Conservation (phyloP, 495 filamentous ascomycete species). For the Talaromyces wortmannii region DNA sequence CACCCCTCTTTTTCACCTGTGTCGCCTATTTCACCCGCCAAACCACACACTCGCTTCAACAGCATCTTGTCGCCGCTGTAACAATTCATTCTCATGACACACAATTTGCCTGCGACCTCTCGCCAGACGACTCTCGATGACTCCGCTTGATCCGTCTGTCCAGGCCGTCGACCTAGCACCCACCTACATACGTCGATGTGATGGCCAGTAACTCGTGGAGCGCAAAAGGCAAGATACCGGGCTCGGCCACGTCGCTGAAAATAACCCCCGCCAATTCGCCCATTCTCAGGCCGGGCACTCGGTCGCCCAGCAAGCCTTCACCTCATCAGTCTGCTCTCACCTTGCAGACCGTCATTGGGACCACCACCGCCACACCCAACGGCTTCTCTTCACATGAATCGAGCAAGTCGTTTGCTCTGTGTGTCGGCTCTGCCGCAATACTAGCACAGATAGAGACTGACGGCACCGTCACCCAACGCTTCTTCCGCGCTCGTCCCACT, state of each 20-base stretch:
- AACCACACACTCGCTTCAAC: not conserved
- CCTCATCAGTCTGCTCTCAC: slow-evolving; percentile 50
- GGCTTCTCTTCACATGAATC: slow-evolving; percentile 77
- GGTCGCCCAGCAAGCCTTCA: slow-evolving; percentile 53
- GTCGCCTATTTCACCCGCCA: not conserved
- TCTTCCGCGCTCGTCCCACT: slow-evolving; percentile 82
- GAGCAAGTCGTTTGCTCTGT: slow-evolving; percentile 71
- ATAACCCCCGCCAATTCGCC: slow-evolving; percentile 78
- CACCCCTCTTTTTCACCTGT: not conserved
- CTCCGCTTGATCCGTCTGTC: slow-evolving; percentile 3
- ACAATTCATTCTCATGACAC: too few relatives aligned
- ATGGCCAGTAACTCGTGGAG: slow-evolving; percentile 33
- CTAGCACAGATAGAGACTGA: slow-evolving; percentile 75
- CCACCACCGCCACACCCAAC: slow-evolving; percentile 75
- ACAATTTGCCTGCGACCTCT: too few relatives aligned
- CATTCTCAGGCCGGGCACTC: slow-evolving; percentile 50
- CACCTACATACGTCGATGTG: slow-evolving; percentile 10
- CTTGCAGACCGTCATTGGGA: slow-evolving; percentile 79
- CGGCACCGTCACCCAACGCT: slow-evolving; percentile 67
- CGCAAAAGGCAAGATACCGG: slow-evolving; percentile 29
- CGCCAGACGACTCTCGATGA: not conserved
- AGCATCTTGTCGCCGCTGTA: not conserved
- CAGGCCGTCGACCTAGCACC: slow-evolving; percentile 4
- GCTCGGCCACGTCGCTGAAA: slow-evolving; percentile 46
- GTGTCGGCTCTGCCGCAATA: slow-evolving; percentile 88